These are phyloP conservation scores for Moesziomyces antarcticus DNA, from an alignment of 1,284 basidiomycete genomes.

Conservation along the genomic window DNA sequence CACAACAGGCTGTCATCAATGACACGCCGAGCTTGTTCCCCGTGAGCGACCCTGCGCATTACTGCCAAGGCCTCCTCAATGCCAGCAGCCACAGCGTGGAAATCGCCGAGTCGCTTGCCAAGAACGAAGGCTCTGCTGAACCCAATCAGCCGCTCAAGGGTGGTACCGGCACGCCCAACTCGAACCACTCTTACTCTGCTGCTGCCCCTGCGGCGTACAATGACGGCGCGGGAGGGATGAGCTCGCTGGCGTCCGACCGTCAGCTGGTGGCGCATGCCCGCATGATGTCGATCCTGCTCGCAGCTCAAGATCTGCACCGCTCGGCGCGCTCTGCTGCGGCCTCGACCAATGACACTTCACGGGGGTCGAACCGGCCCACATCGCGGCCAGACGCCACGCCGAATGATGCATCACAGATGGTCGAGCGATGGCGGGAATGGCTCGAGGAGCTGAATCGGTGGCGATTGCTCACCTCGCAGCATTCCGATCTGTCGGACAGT, in stretches of 20 bases:
- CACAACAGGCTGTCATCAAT: slow-evolving; percentile 56
- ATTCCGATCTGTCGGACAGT: slow-evolving; percentile 42
- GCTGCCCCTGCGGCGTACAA: slow-evolving; percentile 12
- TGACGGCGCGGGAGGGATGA: slow-evolving; percentile 30
- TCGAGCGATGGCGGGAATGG: slow-evolving; percentile 49
- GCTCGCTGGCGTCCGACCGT: slow-evolving; percentile 47
- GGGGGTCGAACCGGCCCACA: slow-evolving; percentile 2
- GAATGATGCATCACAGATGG: slow-evolving; percentile 26
- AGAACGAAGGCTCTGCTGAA: slow-evolving; percentile 5
- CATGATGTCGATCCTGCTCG: slow-evolving; percentile 54
- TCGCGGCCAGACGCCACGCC: background rate
- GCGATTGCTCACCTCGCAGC: slow-evolving; percentile 46
- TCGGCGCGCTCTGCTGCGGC: slow-evolving; percentile 25
- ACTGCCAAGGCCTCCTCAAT: slow-evolving; percentile 52
- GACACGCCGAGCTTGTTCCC: slow-evolving; percentile 50
- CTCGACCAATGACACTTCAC: slow-evolving; percentile 6
- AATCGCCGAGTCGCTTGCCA: slow-evolving; percentile 4
- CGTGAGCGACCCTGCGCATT: slow-evolving; percentile 39
- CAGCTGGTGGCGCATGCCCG: slow-evolving; percentile 57
- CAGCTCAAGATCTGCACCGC: slow-evolving; percentile 43
- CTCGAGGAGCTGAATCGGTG: slow-evolving; percentile 50
- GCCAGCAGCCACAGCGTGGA: slow-evolving; percentile 40
- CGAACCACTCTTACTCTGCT: slow-evolving; percentile 18
- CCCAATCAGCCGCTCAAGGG: slow-evolving; percentile 2
- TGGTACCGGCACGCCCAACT: slow-evolving; percentile 18